Evolutionary conservation across 2,329 filamentous ascomycete species (phyloP).

Genomic region (Beauveria scarabaeidicola): DNA sequence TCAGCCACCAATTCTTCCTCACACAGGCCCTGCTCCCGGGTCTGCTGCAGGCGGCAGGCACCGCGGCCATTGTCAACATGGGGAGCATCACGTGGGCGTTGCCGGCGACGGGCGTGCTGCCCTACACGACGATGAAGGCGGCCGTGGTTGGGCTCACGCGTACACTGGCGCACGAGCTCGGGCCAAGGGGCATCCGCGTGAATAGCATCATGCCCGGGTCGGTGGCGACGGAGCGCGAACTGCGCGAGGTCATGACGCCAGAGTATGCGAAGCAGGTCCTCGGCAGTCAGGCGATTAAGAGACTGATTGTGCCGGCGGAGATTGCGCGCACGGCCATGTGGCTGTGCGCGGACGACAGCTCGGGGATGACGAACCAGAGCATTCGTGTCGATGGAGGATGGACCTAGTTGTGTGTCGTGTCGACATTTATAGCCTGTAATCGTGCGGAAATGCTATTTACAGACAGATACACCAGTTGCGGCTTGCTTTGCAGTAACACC

Average conservation of each 20-base stretch:
- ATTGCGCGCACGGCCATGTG: constrained; percentile 39
- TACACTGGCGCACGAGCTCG: constrained; percentile 49
- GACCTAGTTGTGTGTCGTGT: constrained; percentile 30
- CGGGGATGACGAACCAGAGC: constrained; percentile 35
- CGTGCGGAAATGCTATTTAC: no score
- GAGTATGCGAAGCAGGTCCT: constrained; percentile 32
- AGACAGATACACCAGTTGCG: no score
- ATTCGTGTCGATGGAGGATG: constrained; percentile 27
- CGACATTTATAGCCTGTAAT: no score
- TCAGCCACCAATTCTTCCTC: constrained; percentile 49
- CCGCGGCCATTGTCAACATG: constrained; percentile 46
- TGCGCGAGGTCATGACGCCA: constrained; percentile 32
- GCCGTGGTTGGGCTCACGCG: constrained; percentile 52
- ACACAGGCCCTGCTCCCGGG: constrained; percentile 64
- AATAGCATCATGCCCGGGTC: constrained; percentile 43
- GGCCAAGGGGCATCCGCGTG: constrained; percentile 39
- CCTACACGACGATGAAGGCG: constrained; percentile 51
- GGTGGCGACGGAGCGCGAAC: constrained; percentile 37
- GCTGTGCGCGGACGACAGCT: constrained; percentile 36
- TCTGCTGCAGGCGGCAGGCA: constrained; percentile 59
- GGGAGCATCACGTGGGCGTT: constrained; percentile 46
- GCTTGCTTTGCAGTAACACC: no score
- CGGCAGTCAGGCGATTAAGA: constrained; percentile 33
- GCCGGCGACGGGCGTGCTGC: constrained; percentile 44
- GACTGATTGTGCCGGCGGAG: constrained; percentile 32